A percentile compares a stretch with the other conserved stretches of the same genome.
Evolutionary conservation across 2,329 filamentous ascomycete species (phyloP).

Genomic region (Arthroderma uncinatum): DNA sequence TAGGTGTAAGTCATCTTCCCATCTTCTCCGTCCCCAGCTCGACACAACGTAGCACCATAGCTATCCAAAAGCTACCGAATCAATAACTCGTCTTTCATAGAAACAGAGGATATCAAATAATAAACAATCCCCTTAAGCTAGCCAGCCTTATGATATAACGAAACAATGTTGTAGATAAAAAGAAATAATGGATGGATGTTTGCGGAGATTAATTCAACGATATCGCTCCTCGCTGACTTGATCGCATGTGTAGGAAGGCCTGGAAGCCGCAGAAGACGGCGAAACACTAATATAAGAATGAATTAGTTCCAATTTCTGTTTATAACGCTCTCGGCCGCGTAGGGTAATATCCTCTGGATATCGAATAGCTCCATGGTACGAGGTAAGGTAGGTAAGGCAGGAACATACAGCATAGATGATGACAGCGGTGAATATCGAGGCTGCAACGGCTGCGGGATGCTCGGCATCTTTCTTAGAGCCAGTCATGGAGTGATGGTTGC

Average conservation of each 20-base stretch:
- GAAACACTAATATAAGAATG: conserved; percentile 53
- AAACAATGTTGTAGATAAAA: background rate
- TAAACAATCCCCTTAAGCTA: background rate
- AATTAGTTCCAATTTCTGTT: background rate
- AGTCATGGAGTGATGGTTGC: conserved; percentile 70
- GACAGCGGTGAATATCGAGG: conserved; percentile 77
- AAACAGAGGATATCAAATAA: background rate
- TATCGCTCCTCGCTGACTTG: conserved; percentile 74
- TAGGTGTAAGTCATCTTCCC: background rate
- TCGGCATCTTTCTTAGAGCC: conserved; percentile 59
- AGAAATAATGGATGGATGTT: background rate
- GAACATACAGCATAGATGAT: conserved; percentile 72
- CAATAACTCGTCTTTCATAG: background rate
- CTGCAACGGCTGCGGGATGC: conserved; percentile 66
- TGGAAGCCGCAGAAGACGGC: conserved; percentile 85
- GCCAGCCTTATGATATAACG: conserved; percentile 1
- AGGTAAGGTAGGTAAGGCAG: background rate
- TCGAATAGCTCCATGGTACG: background rate
- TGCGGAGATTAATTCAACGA: conserved; percentile 46
- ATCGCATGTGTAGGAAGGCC: conserved; percentile 72
- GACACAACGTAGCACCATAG: background rate
- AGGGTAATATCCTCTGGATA: background rate
- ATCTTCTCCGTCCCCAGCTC: background rate
- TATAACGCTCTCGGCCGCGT: no score
- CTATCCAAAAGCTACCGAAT: background rate